Percentiles rank a stretch among this genome's conserved stretches.
Conservation (phyloP, 2,329 filamentous ascomycete genomes). For the Fonsecaea nubica region DNA sequence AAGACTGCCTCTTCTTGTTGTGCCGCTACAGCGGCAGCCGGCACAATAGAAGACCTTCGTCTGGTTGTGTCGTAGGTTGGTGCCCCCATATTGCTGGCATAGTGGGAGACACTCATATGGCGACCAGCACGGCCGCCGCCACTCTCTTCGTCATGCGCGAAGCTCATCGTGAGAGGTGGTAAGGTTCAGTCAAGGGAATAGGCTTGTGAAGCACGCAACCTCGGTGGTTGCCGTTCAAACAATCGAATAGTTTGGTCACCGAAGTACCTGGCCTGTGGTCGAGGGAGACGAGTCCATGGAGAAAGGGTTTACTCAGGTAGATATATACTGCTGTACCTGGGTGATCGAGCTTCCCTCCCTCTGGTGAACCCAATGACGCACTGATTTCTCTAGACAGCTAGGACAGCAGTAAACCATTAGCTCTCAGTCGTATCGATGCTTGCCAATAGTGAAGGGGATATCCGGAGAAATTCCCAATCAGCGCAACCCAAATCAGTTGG, state of each 20-base stretch:
- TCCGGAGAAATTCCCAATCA: slow-evolving; percentile 21
- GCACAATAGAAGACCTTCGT: slow-evolving; percentile 39
- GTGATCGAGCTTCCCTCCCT: slow-evolving; percentile 2
- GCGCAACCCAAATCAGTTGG: background rate
- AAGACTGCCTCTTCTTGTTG: slow-evolving; percentile 34
- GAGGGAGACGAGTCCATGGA: background rate
- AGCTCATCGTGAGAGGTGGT: slow-evolving; percentile 30
- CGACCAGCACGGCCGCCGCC: slow-evolving; percentile 34
- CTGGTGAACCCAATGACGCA: slow-evolving; percentile 30
- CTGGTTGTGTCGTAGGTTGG: slow-evolving; percentile 33
- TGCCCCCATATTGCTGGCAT: slow-evolving; percentile 36
- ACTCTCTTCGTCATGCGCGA: slow-evolving; percentile 35
- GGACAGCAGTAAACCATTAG: slow-evolving; percentile 12
- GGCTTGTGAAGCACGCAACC: background rate
- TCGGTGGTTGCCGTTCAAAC: background rate
- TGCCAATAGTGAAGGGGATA: background rate
- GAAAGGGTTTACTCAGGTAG: background rate
- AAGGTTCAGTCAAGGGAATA: background rate
- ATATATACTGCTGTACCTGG: slow-evolving; percentile 24
- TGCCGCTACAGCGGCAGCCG: slow-evolving; percentile 32
- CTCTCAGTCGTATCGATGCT: background rate
- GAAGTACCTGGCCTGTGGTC: background rate
- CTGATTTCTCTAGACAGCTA: slow-evolving; percentile 1
- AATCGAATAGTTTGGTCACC: background rate
- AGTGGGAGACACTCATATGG: slow-evolving; percentile 39